Evolutionary conservation across 305 asterid species (phyloP).

Genomic region (Fraxinus nigra): DNA sequence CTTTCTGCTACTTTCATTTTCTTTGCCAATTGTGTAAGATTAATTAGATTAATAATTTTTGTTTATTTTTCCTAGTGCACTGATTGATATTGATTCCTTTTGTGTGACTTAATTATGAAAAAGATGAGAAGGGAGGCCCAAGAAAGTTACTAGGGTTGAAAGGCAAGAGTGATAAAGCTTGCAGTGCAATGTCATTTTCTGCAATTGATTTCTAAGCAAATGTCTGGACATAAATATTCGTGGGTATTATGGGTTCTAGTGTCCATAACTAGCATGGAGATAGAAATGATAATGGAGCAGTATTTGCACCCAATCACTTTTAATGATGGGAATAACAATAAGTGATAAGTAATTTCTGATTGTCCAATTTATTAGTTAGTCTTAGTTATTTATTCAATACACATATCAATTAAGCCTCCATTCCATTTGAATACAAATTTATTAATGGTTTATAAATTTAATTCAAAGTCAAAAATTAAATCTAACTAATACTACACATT

Average conservation of each 20-base stretch:
- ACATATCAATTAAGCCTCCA: too few relatives aligned
- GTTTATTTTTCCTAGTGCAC: conserved; percentile 8
- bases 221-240: conserved; percentile 35
- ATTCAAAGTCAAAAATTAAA: too few relatives aligned
- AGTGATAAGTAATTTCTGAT: too few relatives aligned
- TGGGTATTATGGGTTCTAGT: conserved; percentile 32
- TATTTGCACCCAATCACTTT: too few relatives aligned
- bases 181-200: conserved; percentile 75
- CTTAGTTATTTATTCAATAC: too few relatives aligned
- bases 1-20: neutral
- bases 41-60: neutral
- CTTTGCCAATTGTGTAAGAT: neutral
- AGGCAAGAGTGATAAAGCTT: conserved; percentile 29
- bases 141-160: conserved; percentile 36
- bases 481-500: too few relatives aligned
- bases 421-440: too few relatives aligned
- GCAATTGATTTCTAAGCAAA: conserved; percentile 41
- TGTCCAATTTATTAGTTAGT: too few relatives aligned
- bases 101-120: neutral
- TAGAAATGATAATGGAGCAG: neutral
- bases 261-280: neutral
- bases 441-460: too few relatives aligned
- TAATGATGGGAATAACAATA: neutral
- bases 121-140: neutral
- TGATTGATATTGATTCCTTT: conserved; percentile 11